Conservation (phyloP, 2,329 filamentous ascomycete genomes). For the Juglanconis sp. region DNA sequence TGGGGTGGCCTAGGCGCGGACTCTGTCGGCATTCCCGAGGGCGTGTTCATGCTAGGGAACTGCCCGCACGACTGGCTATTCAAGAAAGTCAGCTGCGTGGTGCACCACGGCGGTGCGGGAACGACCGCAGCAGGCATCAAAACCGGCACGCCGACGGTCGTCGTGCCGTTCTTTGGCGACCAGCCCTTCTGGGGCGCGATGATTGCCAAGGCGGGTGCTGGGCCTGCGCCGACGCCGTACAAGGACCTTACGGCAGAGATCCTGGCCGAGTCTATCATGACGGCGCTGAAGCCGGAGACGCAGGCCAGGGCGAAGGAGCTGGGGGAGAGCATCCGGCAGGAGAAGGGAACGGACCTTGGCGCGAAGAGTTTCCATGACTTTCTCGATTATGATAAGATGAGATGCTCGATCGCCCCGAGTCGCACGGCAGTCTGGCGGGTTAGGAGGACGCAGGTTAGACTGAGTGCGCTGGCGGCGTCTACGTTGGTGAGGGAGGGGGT, state of each 20-base stretch:
- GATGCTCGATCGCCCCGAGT: slow-evolving; percentile 67
- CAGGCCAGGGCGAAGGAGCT: slow-evolving; percentile 54
- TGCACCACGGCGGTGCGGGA: slow-evolving; percentile 84
- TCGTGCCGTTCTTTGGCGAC: slow-evolving; percentile 85
- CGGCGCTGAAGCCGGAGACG: slow-evolving; percentile 59
- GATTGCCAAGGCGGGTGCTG: slow-evolving; percentile 68
- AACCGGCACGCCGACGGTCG: slow-evolving; percentile 73
- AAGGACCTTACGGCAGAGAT: slow-evolving; percentile 64
- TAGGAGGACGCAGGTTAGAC: slow-evolving; percentile 60
- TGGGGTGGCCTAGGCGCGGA: slow-evolving; percentile 83
- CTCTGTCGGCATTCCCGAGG: slow-evolving; percentile 65
- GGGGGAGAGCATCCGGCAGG: slow-evolving; percentile 62
- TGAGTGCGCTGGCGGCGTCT: slow-evolving; percentile 72
- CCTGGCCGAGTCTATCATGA: slow-evolving; percentile 60
- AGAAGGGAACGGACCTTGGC: slow-evolving; percentile 56
- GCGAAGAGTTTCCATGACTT: slow-evolving; percentile 69
- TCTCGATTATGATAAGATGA: slow-evolving; percentile 61
- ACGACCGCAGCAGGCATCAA: slow-evolving; percentile 86
- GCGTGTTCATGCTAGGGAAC: slow-evolving; percentile 80
- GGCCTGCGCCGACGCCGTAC: slow-evolving; percentile 66
- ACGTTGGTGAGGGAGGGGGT: slow-evolving; percentile 63
- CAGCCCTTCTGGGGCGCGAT: slow-evolving; percentile 82
- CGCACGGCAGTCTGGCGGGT: slow-evolving; percentile 73
- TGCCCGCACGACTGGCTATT: slow-evolving; percentile 90
- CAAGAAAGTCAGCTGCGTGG: slow-evolving; percentile 73